A percentile compares a stretch with the other conserved stretches of the same genome.
phyloP scores from a whole-genome alignment of 2,329 filamentous ascomycete species.

The Paradendryphiella salina region DNA sequence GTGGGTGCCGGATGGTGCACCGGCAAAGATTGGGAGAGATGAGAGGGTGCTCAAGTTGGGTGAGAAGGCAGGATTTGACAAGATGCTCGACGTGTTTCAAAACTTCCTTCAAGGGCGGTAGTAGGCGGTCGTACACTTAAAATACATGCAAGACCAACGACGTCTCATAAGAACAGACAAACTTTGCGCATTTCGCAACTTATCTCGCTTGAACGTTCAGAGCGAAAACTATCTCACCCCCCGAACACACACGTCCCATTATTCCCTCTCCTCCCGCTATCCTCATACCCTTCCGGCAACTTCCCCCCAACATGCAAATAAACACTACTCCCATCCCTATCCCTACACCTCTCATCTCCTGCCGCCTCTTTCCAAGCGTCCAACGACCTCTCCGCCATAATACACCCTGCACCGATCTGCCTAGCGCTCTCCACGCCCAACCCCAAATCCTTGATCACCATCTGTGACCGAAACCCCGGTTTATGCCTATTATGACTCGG shows the following conservation, averaged over 20 bases:
- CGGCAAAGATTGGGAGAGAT: constrained; percentile 33
- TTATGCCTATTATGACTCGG: constrained; percentile 41
- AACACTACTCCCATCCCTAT: constrained; percentile 38
- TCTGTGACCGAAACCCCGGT: constrained; percentile 42
- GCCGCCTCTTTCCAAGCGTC: constrained; percentile 32
- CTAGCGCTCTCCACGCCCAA: constrained; percentile 35
- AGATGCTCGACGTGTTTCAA: constrained; percentile 28
- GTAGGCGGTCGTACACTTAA: background rate
- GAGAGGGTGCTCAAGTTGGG: constrained; percentile 33
- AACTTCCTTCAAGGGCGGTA: constrained; percentile 34
- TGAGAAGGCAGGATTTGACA: constrained; percentile 32
- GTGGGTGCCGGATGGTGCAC: constrained; percentile 31
- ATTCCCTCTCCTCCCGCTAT: constrained; percentile 28
- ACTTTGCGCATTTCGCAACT: too few relatives aligned
- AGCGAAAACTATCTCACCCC: too few relatives aligned
- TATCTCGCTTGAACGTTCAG: too few relatives aligned
- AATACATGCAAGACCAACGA: too few relatives aligned
- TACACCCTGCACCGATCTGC: constrained; percentile 30
- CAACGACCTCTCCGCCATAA: constrained; percentile 38
- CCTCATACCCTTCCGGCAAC: constrained; percentile 33
- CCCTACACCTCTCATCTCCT: constrained; percentile 27
- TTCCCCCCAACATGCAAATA: constrained; percentile 38
- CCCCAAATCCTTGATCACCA: constrained; percentile 43
- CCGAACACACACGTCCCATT: constrained; percentile 34
- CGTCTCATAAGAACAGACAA: too few relatives aligned